Evolutionary conservation across 2,329 filamentous ascomycete species (phyloP).

Genomic region (Xylariaceae sp.): DNA sequence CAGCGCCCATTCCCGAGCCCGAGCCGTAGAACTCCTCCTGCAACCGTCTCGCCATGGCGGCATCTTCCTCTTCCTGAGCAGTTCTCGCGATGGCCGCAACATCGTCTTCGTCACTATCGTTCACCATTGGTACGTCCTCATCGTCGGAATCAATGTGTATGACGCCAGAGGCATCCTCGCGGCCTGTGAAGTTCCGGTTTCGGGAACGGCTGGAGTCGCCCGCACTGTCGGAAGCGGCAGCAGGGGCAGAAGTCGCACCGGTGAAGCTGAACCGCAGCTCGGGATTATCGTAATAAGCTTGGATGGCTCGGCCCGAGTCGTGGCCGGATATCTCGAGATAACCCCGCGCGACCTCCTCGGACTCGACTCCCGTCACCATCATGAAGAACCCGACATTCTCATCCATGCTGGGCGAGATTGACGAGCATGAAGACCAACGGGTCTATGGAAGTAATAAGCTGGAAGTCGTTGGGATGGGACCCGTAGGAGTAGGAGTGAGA

Average conservation of each 20-base stretch:
- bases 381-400: constrained; percentile 73
- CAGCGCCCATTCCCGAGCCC: constrained; percentile 23
- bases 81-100: constrained; percentile 40
- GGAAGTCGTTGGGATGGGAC: too few relatives aligned
- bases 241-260: constrained; percentile 34
- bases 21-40: constrained; percentile 81
- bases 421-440: not conserved
- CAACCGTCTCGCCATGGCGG: constrained; percentile 82
- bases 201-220: constrained; percentile 28
- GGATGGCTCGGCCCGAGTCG: constrained; percentile 78
- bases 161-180: constrained; percentile 52
- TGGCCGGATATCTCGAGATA: constrained; percentile 82
- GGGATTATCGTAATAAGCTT: constrained; percentile 85
- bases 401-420: constrained; percentile 49
- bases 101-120: constrained; percentile 37
- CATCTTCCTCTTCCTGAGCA: constrained; percentile 76
- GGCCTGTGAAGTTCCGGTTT: constrained; percentile 29
- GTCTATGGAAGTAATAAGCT: too few relatives aligned
- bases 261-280: constrained; percentile 55
- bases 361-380: constrained; percentile 67
- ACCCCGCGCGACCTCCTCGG: constrained; percentile 66
- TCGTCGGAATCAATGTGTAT: constrained; percentile 65
- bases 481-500: not conserved
- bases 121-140: constrained; percentile 30
- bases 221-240: constrained; percentile 34